phyloP scores from a whole-genome alignment of 805 yeast species.

The Lachancea mirantina region DNA sequence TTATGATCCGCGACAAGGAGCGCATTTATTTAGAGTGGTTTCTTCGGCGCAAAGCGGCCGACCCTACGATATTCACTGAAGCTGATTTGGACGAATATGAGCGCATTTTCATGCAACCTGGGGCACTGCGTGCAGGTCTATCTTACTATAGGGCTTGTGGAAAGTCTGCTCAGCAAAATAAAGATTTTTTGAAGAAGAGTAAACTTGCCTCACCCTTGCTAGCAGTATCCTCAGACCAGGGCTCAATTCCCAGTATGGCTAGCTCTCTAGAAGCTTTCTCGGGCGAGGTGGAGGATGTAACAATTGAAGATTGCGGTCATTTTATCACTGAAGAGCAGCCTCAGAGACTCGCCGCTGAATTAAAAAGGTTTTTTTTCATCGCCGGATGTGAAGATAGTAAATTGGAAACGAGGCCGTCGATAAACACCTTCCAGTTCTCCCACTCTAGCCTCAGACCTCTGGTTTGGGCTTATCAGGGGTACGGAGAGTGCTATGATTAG shows the following conservation, averaged over 20 bases:
- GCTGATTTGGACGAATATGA: slow-evolving; percentile 7
- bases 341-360: slow-evolving; percentile 1
- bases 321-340: slow-evolving; percentile 11
- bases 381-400: no score
- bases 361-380: slow-evolving; percentile 1
- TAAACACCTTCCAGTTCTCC: no score
- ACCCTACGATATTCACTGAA: slow-evolving; percentile 7
- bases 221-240: slow-evolving; percentile 8
- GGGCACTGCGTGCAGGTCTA: slow-evolving; percentile 10
- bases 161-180: slow-evolving; percentile 7
- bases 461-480: no score
- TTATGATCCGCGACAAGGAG: slow-evolving; percentile 7
- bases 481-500: no score
- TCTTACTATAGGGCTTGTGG: slow-evolving; percentile 8
- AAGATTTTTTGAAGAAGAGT: slow-evolving; percentile 1
- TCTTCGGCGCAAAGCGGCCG: slow-evolving; percentile 8
- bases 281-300: slow-evolving; percentile 1
- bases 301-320: slow-evolving; percentile 9
- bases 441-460: no score
- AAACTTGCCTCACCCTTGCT: not conserved
- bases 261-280: slow-evolving; percentile 2
- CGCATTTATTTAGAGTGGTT: slow-evolving; percentile 10
- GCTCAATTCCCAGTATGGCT: slow-evolving; percentile 10
- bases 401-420: no score
- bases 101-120: slow-evolving; percentile 8